These are phyloP conservation scores for Agapanthus africanus DNA, from an alignment of 106 monocot species.

Conservation along the genomic window DNA sequence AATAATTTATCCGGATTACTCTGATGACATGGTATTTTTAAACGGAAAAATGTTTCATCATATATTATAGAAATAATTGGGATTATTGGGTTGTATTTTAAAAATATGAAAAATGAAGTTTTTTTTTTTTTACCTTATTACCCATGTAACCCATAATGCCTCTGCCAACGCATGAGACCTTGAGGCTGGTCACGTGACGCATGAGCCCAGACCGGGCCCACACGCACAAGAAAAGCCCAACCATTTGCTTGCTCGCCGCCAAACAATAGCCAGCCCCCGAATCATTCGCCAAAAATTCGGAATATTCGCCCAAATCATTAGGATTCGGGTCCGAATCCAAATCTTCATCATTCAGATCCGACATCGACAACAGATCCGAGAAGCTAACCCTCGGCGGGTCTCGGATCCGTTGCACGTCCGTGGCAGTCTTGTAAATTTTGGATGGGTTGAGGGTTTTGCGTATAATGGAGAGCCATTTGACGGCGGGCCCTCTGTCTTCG, in stretches of 20 bases:
- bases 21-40: no score
- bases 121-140: conserved; percentile 93
- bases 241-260: conserved; percentile 91
- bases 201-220: conserved; percentile 55
- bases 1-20: no score
- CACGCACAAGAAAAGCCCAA: conserved; percentile 80
- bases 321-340: conserved; percentile 2
- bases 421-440: conserved; percentile 3
- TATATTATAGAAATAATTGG: no score
- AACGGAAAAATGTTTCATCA: no score
- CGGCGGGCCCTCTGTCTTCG: conserved; percentile 50
- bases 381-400: conserved; percentile 54
- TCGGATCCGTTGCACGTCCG: neutral
- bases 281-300: no score
- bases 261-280: conserved; percentile 23
- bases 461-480: conserved; percentile 59
- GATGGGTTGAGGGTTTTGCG: conserved; percentile 31
- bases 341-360: conserved; percentile 15
- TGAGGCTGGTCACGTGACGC: conserved; percentile 37
- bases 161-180: conserved; percentile 67
- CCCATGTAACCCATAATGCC: conserved; percentile 97
- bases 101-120: no score
- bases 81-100: no score
- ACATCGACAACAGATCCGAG: conserved; percentile 50
- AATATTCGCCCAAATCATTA: neutral